phyloP scores from a whole-genome alignment of 139 green algal genomes.

The Tetraselmis chui region DNA sequence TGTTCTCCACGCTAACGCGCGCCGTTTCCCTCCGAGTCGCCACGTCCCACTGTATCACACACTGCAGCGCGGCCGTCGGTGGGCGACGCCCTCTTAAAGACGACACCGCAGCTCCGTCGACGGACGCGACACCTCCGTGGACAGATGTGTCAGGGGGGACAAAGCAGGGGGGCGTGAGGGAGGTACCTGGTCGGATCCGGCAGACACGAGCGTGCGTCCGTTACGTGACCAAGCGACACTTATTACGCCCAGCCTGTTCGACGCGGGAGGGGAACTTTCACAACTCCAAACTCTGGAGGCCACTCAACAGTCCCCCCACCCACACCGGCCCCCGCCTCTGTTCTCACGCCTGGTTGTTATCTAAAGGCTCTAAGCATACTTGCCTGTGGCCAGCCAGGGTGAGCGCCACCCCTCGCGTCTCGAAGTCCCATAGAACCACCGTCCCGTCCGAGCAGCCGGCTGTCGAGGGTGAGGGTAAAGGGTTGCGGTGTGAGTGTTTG shows the following conservation, averaged over 20 bases:
- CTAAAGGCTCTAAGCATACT: too few species aligned
- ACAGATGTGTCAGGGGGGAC: conserved; percentile 3
- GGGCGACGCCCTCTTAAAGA: conserved; percentile 2
- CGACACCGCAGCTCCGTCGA: conserved; percentile 1
- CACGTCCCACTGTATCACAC: not conserved
- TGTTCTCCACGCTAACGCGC: conserved; percentile 22
- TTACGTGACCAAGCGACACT: conserved; percentile 62
- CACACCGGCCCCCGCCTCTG: not conserved
- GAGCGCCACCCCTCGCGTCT: conserved; percentile 61
- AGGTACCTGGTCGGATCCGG: conserved; percentile 37
- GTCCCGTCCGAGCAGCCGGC: conserved; percentile 63
- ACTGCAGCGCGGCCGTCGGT: not conserved
- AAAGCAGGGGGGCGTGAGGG: conserved; percentile 59
- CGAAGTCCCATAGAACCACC: conserved; percentile 80
- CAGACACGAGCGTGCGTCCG: conserved; percentile 54
- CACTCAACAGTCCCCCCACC: not conserved
- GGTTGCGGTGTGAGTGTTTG: too few species aligned
- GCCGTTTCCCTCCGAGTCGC: conserved; percentile 1
- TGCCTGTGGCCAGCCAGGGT: conserved; percentile 32
- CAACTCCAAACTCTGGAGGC: not conserved
- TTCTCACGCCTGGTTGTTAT: not conserved
- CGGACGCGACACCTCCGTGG: conserved; percentile 4
- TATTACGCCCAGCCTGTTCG: conserved; percentile 28
- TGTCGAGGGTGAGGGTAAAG: too few species aligned
- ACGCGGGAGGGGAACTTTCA: not conserved